Conservation (phyloP, 495 filamentous ascomycete genomes). For the Saxophila tyrrhenica region DNA sequence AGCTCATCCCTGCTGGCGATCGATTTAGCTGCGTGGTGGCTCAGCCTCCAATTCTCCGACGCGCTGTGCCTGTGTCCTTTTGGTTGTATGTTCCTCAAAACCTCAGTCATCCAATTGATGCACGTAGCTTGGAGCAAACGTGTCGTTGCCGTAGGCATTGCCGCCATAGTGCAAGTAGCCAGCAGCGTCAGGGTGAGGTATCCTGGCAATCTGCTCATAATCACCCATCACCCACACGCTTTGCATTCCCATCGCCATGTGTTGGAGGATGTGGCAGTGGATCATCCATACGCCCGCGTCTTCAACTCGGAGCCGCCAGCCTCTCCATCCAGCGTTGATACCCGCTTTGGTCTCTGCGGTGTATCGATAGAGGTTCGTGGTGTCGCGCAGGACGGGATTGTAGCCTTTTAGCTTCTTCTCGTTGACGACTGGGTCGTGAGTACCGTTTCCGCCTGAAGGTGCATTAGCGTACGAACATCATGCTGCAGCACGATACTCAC, state of each 20-base stretch:
- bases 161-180: conserved; percentile 43
- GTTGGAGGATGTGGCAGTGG: conserved; percentile 50
- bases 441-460: conserved; percentile 36
- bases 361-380: conserved; percentile 45
- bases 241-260: conserved; percentile 47
- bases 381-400: conserved; percentile 41
- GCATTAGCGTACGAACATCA: neutral
- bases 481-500: conserved; percentile 1
- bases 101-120: conserved; percentile 4
- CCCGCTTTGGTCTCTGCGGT: conserved; percentile 25
- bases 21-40: neutral
- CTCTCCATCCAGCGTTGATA: conserved; percentile 43
- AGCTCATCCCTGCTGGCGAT: neutral
- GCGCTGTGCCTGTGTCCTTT: too few species aligned
- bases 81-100: too few species aligned
- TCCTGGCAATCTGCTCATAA: conserved; percentile 30
- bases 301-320: conserved; percentile 42
- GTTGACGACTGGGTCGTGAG: conserved; percentile 42
- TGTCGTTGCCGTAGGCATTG: conserved; percentile 39
- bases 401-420: conserved; percentile 32
- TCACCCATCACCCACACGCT: conserved; percentile 44
- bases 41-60: too few species aligned
- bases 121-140: conserved; percentile 8
- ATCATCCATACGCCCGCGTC: conserved; percentile 52
- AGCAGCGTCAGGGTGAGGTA: conserved; percentile 29